Evolutionary conservation across 371 early-diverging fungal genomes (phyloP).

Genomic region (Apophysomyces sp.): DNA sequence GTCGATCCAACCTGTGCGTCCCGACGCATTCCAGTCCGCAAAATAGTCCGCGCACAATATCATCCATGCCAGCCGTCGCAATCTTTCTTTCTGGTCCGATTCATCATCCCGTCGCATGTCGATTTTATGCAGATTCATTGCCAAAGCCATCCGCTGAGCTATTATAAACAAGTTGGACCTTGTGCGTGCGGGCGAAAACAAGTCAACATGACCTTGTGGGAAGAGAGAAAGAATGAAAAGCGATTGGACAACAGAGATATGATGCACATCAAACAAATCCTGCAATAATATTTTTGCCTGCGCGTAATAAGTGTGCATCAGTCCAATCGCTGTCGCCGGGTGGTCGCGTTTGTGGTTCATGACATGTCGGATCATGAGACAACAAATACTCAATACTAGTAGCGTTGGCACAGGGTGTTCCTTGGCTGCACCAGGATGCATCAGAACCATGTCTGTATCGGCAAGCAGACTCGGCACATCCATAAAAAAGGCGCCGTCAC

Average conservation of each 20-base stretch:
- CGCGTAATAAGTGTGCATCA: slow-evolving; percentile 36
- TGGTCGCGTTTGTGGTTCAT: slow-evolving; percentile 25
- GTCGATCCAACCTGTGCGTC: slow-evolving; percentile 28
- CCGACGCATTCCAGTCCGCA: slow-evolving; percentile 36
- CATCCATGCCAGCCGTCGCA: slow-evolving; percentile 45
- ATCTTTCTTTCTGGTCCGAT: slow-evolving; percentile 29
- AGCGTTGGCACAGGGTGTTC: slow-evolving; percentile 30
- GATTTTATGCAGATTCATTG: slow-evolving; percentile 38
- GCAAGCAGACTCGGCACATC: slow-evolving; percentile 30
- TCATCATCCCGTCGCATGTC: slow-evolving; percentile 16
- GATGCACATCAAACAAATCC: slow-evolving; percentile 43
- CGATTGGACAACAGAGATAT: slow-evolving; percentile 38
- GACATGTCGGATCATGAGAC: slow-evolving; percentile 41
- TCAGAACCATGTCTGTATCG: slow-evolving; percentile 32
- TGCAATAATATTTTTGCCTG: slow-evolving; percentile 39
- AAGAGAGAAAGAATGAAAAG: slow-evolving; percentile 39
- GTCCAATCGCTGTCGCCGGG: slow-evolving; percentile 19
- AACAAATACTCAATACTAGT: slow-evolving; percentile 36
- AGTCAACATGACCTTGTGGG: slow-evolving; percentile 33
- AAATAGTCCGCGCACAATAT: slow-evolving; percentile 44
- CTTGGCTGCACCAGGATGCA: slow-evolving; percentile 28
- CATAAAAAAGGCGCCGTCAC: slow-evolving; percentile 38
- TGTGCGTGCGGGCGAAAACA: slow-evolving; percentile 31
- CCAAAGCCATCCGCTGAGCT: slow-evolving; percentile 33
- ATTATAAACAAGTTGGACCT: slow-evolving; percentile 21